These are phyloP conservation scores for Talaromyces sp. DNA, from an alignment of 2,329 filamentous ascomycete genomes.

Conservation along the genomic window DNA sequence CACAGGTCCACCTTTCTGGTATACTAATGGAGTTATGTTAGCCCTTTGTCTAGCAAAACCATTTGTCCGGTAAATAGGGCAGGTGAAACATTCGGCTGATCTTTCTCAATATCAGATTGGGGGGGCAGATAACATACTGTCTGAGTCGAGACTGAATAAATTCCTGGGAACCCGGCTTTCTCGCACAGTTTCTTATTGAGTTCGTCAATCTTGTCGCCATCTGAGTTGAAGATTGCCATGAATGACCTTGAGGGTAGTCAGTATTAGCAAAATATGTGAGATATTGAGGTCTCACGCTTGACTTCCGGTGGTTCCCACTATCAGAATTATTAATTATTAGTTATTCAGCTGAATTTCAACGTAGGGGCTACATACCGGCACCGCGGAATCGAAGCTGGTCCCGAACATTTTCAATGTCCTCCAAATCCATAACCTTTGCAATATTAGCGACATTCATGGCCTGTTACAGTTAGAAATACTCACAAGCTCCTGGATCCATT, in stretches of 20 bases:
- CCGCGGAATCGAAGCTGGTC: conserved; percentile 71
- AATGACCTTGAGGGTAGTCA: conserved; percentile 38
- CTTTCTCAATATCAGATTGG: not conserved
- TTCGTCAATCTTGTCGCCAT: conserved; percentile 57
- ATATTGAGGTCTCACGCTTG: conserved; percentile 53
- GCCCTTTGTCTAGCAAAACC: not conserved
- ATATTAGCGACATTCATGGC: not conserved
- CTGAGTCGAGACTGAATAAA: conserved; percentile 65
- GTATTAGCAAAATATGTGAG: conserved; percentile 19
- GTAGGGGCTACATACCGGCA: not conserved
- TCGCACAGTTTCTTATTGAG: conserved; percentile 61
- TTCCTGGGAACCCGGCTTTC: conserved; percentile 60
- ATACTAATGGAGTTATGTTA: conserved; percentile 36
- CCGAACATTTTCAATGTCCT: conserved; percentile 66
- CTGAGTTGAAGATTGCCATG: conserved; percentile 62
- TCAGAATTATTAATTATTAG: not conserved
- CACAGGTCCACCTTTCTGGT: conserved; percentile 73
- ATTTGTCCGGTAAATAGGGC: not conserved
- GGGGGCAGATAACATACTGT: conserved; percentile 33
- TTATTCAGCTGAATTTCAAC: not conserved
- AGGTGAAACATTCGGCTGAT: not conserved
- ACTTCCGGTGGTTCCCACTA: conserved; percentile 63
- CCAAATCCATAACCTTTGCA: conserved; percentile 57
- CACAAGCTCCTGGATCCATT: conserved; percentile 72
- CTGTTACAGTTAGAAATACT: not conserved